Conservation (phyloP, 163 green algal genomes). For the Picocystis sp. region DNA sequence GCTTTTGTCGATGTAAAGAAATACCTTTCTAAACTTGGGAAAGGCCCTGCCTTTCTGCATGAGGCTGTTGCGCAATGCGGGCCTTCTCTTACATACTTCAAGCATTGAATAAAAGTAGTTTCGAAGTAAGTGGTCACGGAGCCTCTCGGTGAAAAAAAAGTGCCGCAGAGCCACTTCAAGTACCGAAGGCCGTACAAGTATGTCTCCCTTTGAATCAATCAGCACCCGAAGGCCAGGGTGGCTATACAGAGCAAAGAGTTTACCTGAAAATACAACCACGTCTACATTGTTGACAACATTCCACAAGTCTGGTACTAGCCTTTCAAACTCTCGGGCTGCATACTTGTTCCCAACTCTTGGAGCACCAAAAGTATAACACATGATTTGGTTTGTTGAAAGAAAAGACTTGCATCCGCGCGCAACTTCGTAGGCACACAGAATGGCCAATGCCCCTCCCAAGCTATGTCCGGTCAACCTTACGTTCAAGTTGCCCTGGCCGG, state of each 20-base stretch:
- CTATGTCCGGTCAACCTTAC: slow-evolving; percentile 40
- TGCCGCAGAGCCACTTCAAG: slow-evolving; percentile 4
- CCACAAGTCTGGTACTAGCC: slow-evolving; percentile 11
- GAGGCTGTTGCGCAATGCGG: too few species aligned
- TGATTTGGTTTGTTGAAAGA: not conserved
- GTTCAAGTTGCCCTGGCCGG: not conserved
- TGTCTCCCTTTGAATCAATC: slow-evolving; percentile 7
- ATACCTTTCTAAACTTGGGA: too few species aligned
- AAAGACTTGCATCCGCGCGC: slow-evolving; percentile 13
- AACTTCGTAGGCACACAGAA: slow-evolving; percentile 50
- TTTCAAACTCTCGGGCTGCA: slow-evolving; percentile 9
- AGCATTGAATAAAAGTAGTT: too few species aligned
- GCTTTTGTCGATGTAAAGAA: too few species aligned
- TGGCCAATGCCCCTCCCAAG: slow-evolving; percentile 56
- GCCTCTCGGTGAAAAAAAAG: too few species aligned
- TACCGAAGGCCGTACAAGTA: slow-evolving; percentile 11
- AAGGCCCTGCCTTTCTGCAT: too few species aligned
- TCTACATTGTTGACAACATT: slow-evolving; percentile 19
- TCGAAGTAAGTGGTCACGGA: too few species aligned
- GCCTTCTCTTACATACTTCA: too few species aligned
- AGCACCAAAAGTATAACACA: slow-evolving; percentile 51
- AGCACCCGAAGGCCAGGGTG: slow-evolving; percentile 11
- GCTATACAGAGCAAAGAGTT: slow-evolving; percentile 9
- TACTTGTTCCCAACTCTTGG: slow-evolving; percentile 61
- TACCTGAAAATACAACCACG: not conserved